Base-by-base conservation (phyloP, 495 filamentous ascomycete genomes). In the Lineolata rhizophorae region DNA sequence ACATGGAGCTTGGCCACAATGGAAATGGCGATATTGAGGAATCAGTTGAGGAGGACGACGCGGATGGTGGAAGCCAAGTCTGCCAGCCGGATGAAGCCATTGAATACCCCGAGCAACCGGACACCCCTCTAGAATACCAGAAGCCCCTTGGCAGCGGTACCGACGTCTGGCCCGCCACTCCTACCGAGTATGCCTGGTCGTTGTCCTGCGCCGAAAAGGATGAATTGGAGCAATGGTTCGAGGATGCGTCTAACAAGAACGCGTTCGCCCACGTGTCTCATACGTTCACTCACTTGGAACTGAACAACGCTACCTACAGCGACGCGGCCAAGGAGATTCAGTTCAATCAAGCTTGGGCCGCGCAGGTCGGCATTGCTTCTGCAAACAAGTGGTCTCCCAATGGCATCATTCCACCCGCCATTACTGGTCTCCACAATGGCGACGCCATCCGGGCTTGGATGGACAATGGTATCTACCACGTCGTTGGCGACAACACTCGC, bases 361-460 rank as follows among this genome's bases (percentile, higher is more conserved):
- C 55, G 38, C 56, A 62, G 35, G 47, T 60, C 9, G 63, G 62
- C 8, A 46, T 74, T 21, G 42, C 47, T 27, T 18, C 38, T 11
- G 55, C 55, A 8, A 39, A 25, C 10, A 41, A 54, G 33, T 70
- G 56, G 35, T 66, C 60, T 11, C 37, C 45, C 14, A 54, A 53
- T 19, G 68, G 69, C 17, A 57, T 74, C 32, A 66, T 72, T 38
- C 69, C 68, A 6, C 69, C 68, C 0, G 65, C 62, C 34, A 74
- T 74, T 33, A 72, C 69, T 1, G 69, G 69, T 27, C 37, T 72
- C 6, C 67, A 71, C 52, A 74, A 74, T 47, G 69, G 62, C 10
- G 69, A 74, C 46, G 66, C 61, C 18, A 53, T 74, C 11, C 46
- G 45, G 18, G 69, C 67, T 11, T 74, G 64, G 63, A 50, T 46